Evolutionary conservation across 495 filamentous ascomycete genomes (phyloP).

Genomic region (Thozetella sp.): DNA sequence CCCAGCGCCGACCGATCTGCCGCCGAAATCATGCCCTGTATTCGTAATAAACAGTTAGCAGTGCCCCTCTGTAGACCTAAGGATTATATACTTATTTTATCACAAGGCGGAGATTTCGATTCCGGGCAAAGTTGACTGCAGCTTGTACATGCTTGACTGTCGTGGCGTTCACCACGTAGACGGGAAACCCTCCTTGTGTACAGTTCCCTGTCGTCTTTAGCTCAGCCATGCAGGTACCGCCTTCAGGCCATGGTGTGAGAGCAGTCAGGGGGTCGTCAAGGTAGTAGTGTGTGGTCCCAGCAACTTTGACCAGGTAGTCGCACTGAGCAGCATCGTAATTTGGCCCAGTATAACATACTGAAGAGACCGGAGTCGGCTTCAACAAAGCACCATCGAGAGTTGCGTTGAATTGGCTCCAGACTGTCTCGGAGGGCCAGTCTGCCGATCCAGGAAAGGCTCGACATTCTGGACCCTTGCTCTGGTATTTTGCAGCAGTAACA

Average conservation of each 20-base stretch:
- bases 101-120: conserved; percentile 56
- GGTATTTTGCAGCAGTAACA: conserved; percentile 5
- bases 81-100: conserved; percentile 64
- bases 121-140: conserved; percentile 63
- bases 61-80: conserved; percentile 25
- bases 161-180: conserved; percentile 58
- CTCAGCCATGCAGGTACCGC: conserved; percentile 38
- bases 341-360: conserved; percentile 52
- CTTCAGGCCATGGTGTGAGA: conserved; percentile 34
- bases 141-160: conserved; percentile 56
- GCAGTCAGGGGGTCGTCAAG: conserved; percentile 32
- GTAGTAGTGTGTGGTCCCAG: conserved; percentile 26
- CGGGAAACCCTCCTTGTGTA: conserved; percentile 58
- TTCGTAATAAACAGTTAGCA: conserved; percentile 50
- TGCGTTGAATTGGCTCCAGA: conserved; percentile 47
- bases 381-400: conserved; percentile 48
- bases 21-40: conserved; percentile 68
- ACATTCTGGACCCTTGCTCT: conserved; percentile 26
- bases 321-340: conserved; percentile 44
- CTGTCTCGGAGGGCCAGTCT: conserved; percentile 41
- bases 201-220: conserved; percentile 38
- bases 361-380: conserved; percentile 48
- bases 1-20: conserved; percentile 53
- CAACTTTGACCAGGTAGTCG: conserved; percentile 21
- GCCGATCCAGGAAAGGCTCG: conserved; percentile 47